Conservation (phyloP, 2,329 filamentous ascomycete species). For the Dothistroma septosporum region DNA sequence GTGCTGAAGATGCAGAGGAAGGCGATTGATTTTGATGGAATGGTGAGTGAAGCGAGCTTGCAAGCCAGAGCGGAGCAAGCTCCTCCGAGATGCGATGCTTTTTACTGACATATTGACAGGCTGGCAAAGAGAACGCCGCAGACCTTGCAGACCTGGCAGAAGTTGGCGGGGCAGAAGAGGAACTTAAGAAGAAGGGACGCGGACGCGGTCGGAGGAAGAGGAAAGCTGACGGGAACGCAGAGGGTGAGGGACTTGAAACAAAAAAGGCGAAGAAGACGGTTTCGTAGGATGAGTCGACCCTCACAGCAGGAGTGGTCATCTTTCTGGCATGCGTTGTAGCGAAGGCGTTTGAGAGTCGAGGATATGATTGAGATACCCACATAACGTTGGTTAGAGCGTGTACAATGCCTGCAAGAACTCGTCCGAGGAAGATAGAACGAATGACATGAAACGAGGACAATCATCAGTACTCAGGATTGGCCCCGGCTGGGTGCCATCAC, state of each 20-base stretch:
- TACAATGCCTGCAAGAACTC: not conserved
- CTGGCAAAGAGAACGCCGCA: conserved; percentile 25
- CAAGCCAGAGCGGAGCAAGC: not conserved
- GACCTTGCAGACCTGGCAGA: conserved; percentile 55
- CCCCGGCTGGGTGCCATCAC: conserved; percentile 19
- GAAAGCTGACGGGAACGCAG: conserved; percentile 29
- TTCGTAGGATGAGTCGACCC: not conserved
- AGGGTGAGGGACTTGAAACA: conserved; percentile 12
- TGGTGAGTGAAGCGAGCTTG: conserved; percentile 41
- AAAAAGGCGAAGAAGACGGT: conserved; percentile 6
- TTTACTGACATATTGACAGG: not conserved
- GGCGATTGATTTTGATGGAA: conserved; percentile 65
- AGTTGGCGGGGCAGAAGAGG: conserved; percentile 50
- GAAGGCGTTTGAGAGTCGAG: conserved; percentile 10
- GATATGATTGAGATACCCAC: conserved; percentile 12
- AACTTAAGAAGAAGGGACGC: conserved; percentile 29
- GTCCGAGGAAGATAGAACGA: not conserved
- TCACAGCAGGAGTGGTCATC: too few relatives aligned
- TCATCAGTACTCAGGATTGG: not conserved
- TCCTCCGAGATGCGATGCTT: not conserved
- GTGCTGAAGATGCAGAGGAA: conserved; percentile 80
- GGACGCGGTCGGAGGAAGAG: conserved; percentile 30
- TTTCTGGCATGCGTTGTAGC: conserved; percentile 2
- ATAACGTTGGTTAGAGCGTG: not conserved
- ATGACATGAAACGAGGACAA: not conserved